Base-by-base conservation (phyloP, 2,329 filamentous ascomycete genomes). In the Neoarthrinium moseri region DNA sequence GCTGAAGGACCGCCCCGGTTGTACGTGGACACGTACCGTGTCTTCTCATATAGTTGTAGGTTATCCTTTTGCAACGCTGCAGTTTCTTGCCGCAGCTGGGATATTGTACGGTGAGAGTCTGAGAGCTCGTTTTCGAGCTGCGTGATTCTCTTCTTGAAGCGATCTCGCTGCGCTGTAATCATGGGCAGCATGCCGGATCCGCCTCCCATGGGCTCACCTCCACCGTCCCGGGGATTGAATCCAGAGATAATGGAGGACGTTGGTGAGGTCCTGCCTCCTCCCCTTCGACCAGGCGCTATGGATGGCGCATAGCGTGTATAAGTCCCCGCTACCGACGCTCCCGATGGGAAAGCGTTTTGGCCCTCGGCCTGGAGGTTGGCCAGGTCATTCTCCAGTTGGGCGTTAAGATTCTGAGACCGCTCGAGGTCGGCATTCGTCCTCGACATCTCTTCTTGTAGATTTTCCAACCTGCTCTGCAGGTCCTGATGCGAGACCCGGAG, bases 161-260 rank as follows among this genome's bases (percentile, higher is more conserved):
- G 89, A 69, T 99, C 94, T 51, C 94, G 86, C 69, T 99, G 95
- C 2, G 95, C 94, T 26, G 94, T 96, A 43, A 99, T 88, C 95
- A 99, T 99, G 26, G 94, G 95, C 20, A 99, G 74, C 53, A 99
- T 96, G 11, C 91, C 90, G 0, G 89, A 89, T 2, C 89, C 89
- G 44, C 88, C 77, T 24, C 87, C 87, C 45, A 86, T 77, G 7
- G 84, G 75, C 37, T 90, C 87, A 13, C 76, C 71, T 30, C 75
- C 68, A 7, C 67, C 63, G 69, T 72, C 73, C 34, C 81, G 78
- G 18, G 87, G 84, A 59, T 95, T 89, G 61, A 96, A 91, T n/a
- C 94, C 94, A 49, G 91, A 96, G 58, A 99, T 97, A 58, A 99
- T 97, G 17, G 92, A 97, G 4, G 92, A 97, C 1, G 94, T 97